These are phyloP conservation scores for Neostapfia colusana DNA, from an alignment of 176 grass and related monocot genomes.

Conservation along the genomic window DNA sequence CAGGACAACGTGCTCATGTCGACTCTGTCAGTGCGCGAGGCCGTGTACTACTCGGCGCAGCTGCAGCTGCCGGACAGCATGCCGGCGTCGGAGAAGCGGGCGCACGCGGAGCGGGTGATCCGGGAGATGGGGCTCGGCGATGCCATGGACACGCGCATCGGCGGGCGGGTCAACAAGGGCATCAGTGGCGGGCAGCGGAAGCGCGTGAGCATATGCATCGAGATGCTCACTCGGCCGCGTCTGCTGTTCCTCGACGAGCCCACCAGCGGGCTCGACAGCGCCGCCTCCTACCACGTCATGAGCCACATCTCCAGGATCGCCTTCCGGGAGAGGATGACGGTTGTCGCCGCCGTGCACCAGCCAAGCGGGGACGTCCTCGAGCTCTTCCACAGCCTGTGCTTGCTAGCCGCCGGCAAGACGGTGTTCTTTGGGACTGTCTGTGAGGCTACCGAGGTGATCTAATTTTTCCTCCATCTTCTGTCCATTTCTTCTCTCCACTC, in stretches of 20 bases:
- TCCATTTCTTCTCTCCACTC: not conserved
- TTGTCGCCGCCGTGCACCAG: conserved; percentile 65
- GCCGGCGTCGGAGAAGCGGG: conserved; percentile 41
- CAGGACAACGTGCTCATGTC: conserved; percentile 74
- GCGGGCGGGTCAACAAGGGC: conserved; percentile 53
- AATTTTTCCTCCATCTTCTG: not conserved
- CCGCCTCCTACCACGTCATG: conserved; percentile 60
- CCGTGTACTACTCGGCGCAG: conserved; percentile 60
- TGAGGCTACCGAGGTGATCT: conserved; percentile 42
- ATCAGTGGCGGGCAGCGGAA: conserved; percentile 61
- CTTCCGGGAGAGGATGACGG: conserved; percentile 32
- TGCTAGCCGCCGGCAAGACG: conserved; percentile 50
- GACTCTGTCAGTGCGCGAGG: conserved; percentile 59
- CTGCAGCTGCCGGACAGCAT: conserved; percentile 58
- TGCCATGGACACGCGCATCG: conserved; percentile 56
- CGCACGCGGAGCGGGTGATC: conserved; percentile 47
- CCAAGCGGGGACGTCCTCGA: conserved; percentile 57
- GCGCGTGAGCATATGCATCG: conserved; percentile 60
- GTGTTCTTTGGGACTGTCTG: conserved; percentile 48
- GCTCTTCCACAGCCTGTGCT: conserved; percentile 48
- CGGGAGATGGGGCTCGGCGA: conserved; percentile 60
- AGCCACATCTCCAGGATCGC: conserved; percentile 38
- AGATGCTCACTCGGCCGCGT: conserved; percentile 57
- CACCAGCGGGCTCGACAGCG: conserved; percentile 52
- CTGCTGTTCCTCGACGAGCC: conserved; percentile 60